phyloP scores from a whole-genome alignment of 2,329 filamentous ascomycete species.

The Nothophaeocryptopus gaeumannii region DNA sequence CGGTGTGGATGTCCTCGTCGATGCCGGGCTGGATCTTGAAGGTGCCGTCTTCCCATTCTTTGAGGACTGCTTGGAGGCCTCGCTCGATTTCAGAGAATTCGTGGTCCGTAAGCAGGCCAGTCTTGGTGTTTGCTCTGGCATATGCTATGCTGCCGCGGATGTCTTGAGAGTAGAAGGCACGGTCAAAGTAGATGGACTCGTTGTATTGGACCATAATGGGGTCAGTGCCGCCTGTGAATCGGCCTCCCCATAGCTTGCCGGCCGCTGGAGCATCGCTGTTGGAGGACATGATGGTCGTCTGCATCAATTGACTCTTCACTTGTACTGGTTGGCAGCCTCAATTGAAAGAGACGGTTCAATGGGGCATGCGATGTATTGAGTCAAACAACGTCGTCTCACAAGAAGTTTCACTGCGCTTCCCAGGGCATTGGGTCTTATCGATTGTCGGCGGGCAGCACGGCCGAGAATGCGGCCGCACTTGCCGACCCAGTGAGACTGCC shows the following conservation, averaged over 20 bases:
- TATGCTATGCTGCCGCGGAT: conserved; percentile 79
- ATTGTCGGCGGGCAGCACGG: no score
- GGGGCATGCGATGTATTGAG: no score
- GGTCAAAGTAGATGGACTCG: conserved; percentile 75
- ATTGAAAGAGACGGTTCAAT: no score
- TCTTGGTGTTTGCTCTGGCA: conserved; percentile 73
- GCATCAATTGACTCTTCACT: no score
- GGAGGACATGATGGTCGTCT: conserved; percentile 16
- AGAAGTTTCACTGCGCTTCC: conserved; percentile 3
- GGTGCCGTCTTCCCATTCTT: conserved; percentile 47
- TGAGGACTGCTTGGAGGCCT: conserved; percentile 60
- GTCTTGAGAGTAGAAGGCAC: conserved; percentile 73
- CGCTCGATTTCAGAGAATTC: conserved; percentile 73
- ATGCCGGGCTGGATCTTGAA: conserved; percentile 49
- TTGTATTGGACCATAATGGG: conserved; percentile 87
- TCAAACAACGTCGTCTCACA: background rate
- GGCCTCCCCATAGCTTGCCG: conserved; percentile 59
- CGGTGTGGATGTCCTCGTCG: conserved; percentile 56
- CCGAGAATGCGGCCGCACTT: no score
- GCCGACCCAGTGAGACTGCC: no score
- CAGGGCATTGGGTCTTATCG: background rate
- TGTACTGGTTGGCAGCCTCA: no score
- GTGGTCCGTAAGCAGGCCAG: conserved; percentile 66
- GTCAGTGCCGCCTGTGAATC: conserved; percentile 71
- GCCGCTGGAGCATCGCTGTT: conserved; percentile 24